Evolutionary conservation across 257 asterid genomes (phyloP).

Genomic region (Nicotiana attenuata): DNA sequence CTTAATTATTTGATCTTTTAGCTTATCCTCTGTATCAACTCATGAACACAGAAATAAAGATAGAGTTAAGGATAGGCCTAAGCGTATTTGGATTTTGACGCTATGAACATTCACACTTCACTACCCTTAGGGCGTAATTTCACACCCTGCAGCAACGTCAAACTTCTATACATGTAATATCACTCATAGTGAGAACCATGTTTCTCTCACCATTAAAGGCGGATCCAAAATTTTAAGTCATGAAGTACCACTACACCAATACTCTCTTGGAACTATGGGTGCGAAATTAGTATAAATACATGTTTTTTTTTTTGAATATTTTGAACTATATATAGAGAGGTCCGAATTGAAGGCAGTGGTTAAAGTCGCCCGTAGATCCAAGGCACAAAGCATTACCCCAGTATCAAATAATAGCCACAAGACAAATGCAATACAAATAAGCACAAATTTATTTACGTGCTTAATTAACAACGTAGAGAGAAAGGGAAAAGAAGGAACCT

Average conservation of each 20-base stretch:
- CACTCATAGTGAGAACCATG: not conserved
- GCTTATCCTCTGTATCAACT: not conserved
- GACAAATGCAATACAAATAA: not conserved
- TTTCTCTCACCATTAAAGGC: not conserved
- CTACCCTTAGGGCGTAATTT: not conserved
- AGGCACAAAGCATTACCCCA: not conserved
- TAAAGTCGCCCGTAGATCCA: not conserved
- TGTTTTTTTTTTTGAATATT: not conserved
- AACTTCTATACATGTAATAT: not conserved
- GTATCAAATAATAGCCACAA: not conserved
- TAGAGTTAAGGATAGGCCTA: not conserved
- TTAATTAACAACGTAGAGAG: not conserved
- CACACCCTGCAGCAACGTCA: not conserved
- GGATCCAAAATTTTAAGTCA: not conserved
- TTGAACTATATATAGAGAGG: not conserved
- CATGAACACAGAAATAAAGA: not conserved
- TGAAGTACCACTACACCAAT: not conserved
- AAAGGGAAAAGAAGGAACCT: slow-evolving; percentile 37
- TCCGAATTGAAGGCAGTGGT: not conserved
- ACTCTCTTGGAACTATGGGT: not conserved
- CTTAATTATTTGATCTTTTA: not conserved
- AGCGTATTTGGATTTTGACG: not conserved
- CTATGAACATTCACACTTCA: not conserved
- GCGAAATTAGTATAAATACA: not conserved
- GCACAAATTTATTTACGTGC: not conserved